Evolutionary conservation across 176 grass and related monocot genomes (phyloP), one percentile per base, ranked within the genome.

Genomic region (Paspalum vaginatum): DNA sequence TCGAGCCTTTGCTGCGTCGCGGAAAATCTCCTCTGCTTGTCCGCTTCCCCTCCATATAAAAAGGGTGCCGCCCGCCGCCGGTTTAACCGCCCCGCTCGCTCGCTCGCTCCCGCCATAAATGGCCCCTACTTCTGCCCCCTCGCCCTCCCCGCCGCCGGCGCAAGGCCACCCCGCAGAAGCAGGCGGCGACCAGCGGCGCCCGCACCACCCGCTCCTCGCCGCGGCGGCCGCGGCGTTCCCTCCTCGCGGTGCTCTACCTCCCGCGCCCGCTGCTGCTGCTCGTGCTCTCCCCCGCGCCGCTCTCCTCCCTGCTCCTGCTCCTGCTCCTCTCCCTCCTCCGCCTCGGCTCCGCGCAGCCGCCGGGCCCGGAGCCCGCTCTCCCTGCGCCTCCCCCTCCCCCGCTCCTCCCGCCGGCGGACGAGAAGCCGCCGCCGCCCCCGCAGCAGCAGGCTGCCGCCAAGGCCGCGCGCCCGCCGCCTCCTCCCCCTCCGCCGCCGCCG

Each of bases 221-320:
- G 79, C 81, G 1, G 48, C 85, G 0, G 77, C 83, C 0, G 81
- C 92, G 20, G 77, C 86, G n/a, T 79, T 79, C 86, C 20, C 80
- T 94, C 61, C 92, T 94, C 56, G 86, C 81, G 48, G 48, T 89
- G 68, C 92, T 94, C 62, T 94, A 94, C 89, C 80, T 94, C 27
- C 92, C 92, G 2, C 89, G 92, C 8, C 41, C 86, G 9, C 84
- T 94, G 81, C 61, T 91, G 25, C 86, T 67, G 42, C 54, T 94
- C 8, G 76, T 91, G 57, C 72, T 94, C 68, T 89, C 89, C 60
- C 92, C 92, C 9, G 84, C 85, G 42, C 72, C 86, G n/a, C 84
- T 94, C 68, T 94, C 86, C 84, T 84, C 81, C 55, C 59, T 82
- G 24, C 81, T 94, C 57, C 59, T 82, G 24, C 81, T 94, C 57